These are phyloP conservation scores for Salicornia ramosissima DNA, from an alignment of 148 eudicot species.

Conservation along the genomic window DNA sequence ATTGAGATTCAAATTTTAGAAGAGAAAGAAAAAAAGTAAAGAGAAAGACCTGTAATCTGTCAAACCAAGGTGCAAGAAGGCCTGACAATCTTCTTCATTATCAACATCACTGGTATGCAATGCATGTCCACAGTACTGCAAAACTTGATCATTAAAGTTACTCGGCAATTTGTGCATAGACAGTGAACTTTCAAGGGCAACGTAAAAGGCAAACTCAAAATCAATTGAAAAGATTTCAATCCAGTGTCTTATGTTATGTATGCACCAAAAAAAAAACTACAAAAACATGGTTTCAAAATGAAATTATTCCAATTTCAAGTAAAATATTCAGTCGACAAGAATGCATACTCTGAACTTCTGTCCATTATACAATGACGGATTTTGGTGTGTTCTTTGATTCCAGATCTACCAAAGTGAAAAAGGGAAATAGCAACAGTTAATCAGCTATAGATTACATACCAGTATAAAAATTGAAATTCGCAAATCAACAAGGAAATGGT, in stretches of 20 bases:
- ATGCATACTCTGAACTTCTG: slow-evolving; percentile 73
- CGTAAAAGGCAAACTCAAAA: background rate
- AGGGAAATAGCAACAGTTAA: background rate
- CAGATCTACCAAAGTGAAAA: slow-evolving; percentile 46
- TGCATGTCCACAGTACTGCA: slow-evolving; percentile 66
- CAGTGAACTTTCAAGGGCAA: background rate
- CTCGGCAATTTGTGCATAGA: background rate
- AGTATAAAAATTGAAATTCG: background rate
- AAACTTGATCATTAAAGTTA: background rate
- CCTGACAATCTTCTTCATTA: slow-evolving; percentile 25
- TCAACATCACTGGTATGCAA: slow-evolving; percentile 16
- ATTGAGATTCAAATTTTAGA: background rate
- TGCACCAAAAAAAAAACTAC: background rate
- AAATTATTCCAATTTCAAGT: too few relatives aligned
- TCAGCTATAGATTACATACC: background rate
- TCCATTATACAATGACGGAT: slow-evolving; percentile 64
- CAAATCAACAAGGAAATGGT: background rate
- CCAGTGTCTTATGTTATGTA: background rate
- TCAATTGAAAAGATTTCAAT: background rate
- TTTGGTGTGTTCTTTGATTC: slow-evolving; percentile 51
- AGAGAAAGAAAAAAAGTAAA: background rate
- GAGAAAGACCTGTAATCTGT: slow-evolving; percentile 77
- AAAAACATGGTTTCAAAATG: background rate
- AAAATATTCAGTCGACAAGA: background rate
- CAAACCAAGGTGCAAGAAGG: slow-evolving; percentile 74